phyloP scores from a whole-genome alignment of 202 grass and related monocot species.

The Bolboschoenoplectus hybrid region DNA sequence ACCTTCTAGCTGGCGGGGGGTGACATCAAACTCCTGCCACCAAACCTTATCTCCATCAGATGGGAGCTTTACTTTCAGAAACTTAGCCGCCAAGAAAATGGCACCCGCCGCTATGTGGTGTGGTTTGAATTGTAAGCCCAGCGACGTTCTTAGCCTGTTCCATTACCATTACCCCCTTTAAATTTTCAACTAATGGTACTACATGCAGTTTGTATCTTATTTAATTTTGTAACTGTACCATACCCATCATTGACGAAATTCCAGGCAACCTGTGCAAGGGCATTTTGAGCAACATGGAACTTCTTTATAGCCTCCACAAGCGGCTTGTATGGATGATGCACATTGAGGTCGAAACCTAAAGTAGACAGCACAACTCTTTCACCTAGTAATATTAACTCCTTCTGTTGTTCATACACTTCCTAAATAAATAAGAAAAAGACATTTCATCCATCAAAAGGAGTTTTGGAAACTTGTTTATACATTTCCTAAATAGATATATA shows the following conservation, averaged over 20 bases:
- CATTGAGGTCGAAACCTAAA: conserved; percentile 87
- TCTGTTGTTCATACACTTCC: conserved; percentile 97
- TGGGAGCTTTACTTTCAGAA: conserved; percentile 98
- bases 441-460: conserved; percentile 36
- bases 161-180: conserved; percentile 50
- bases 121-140: conserved; percentile 98
- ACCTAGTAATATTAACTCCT: conserved; percentile 91
- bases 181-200: conserved; percentile 38
- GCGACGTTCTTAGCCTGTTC: conserved; percentile 94
- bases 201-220: conserved; percentile 45
- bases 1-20: conserved; percentile 94
- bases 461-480: background rate
- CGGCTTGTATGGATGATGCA: conserved; percentile 87
- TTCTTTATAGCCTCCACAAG: conserved; percentile 94
- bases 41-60: conserved; percentile 92
- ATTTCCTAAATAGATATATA: background rate
- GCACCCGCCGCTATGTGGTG: conserved; percentile 95
- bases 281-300: conserved; percentile 91
- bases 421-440: conserved; percentile 42
- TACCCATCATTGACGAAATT: conserved; percentile 99
- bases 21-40: conserved; percentile 99
- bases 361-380: conserved; percentile 86
- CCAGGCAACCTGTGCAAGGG: conserved; percentile 98
- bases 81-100: conserved; percentile 95
- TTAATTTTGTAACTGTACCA: conserved; percentile 63